Base-by-base conservation (phyloP, 2,329 filamentous ascomycete species). In the Xylariales sp. region DNA sequence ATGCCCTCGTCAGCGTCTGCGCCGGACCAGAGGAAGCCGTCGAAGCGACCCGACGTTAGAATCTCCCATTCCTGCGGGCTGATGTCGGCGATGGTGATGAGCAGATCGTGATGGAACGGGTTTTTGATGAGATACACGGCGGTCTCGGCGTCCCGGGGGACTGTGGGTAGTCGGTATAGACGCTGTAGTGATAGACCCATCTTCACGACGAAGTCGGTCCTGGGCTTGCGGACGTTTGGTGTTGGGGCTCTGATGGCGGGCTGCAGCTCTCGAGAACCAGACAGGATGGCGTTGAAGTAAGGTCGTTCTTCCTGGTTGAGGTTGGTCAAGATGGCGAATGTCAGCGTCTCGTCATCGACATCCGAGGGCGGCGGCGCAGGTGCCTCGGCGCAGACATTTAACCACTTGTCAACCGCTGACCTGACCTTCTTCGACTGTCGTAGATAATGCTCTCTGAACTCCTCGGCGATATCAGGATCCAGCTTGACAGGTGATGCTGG, bases 31-130 rank as follows among this genome's bases (percentile, higher is more conserved):
- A 96, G 73, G 65, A 97, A 97, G 4, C 91, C 91, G 57, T 96
- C 90, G 54, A 97, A 97, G 20, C 91, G 85, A 20, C 91, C 91
- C 0, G 91, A 96, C 4, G 85, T 88, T 10, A 97, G 73, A 42
- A 97, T 95, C 48, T 96, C 91, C 91, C 91, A 97, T 63, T 97
- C 91, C n/a, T 87, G 86, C 34, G 82, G 78, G 57, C 85, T 93
- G 52, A 97, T 93, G 39, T 90, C 88, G 25, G 86, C 83, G 37
- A 96, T 74, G 0, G 91, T 95, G 29, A 88, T 82, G 3, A 97
- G 78, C 22, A 95, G 80, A 55, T 93, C 85, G 60, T 97, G 91
- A 36, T 93, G 79, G 10, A 78, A 72, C 0, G 83, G 82, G 59
- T 96, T 85, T 60, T 85, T 88, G 48, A 96, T 76, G 35, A 97